Conservation (phyloP, 345 rosid species). For the Gossypium stocksii region DNA sequence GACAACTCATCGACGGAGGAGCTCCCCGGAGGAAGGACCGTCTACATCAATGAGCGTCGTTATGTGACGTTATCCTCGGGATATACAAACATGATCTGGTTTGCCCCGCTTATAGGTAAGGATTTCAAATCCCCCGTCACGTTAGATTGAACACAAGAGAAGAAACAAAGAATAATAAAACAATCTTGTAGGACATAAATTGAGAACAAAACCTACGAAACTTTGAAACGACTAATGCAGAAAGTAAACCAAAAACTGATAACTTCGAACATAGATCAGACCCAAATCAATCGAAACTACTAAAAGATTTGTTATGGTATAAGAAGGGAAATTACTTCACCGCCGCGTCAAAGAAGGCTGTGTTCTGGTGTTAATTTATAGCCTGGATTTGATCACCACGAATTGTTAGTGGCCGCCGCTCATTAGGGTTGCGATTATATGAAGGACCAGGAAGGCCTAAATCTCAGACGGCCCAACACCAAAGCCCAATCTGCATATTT, state of each 20-base stretch:
- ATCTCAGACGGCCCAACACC: neutral
- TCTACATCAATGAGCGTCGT: neutral
- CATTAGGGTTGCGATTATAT: neutral
- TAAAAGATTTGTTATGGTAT: neutral
- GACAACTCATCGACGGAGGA: conserved; percentile 11
- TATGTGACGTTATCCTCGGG: conserved; percentile 12
- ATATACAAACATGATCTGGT: conserved; percentile 1
- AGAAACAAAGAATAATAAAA: neutral
- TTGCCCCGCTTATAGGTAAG: conserved; percentile 3
- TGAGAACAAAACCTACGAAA: neutral
- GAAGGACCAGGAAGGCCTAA: neutral
- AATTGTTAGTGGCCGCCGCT: neutral
- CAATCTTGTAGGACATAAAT: neutral
- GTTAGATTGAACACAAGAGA: neutral
- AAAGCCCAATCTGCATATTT: neutral
- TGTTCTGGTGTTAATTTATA: neutral
- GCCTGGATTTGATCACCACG: neutral
- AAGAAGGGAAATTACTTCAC: neutral
- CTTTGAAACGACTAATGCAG: neutral
- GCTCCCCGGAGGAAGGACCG: neutral
- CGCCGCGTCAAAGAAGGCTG: neutral
- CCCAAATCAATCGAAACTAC: neutral
- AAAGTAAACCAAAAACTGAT: neutral
- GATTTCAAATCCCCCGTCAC: neutral
- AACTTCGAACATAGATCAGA: no score